Conservation (phyloP, 305 asterid species). For the Plantago lanceolata region DNA sequence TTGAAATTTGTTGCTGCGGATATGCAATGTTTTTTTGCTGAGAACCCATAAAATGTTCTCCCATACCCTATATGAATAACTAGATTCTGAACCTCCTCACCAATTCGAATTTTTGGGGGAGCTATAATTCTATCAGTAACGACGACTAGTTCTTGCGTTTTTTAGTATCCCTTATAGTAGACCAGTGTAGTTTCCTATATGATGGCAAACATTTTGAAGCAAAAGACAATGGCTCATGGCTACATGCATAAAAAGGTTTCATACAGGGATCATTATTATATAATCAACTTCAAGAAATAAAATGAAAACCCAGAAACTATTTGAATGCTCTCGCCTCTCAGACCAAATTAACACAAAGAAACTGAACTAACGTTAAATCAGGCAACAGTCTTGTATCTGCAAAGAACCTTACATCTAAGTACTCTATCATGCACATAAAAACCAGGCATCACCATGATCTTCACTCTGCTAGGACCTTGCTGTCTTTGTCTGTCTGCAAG, state of each 20-base stretch:
- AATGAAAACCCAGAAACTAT: neutral
- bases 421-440: slow-evolving; percentile 78
- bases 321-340: neutral
- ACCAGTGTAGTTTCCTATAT: too few species aligned
- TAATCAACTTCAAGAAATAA: neutral
- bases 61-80: too few species aligned
- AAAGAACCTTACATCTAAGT: slow-evolving; percentile 73
- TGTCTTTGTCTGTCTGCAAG: slow-evolving; percentile 50
- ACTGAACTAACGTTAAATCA: slow-evolving; percentile 16
- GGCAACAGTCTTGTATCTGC: slow-evolving; percentile 55
- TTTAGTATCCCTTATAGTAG: too few species aligned
- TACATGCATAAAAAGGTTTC: neutral
- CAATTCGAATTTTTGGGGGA: too few species aligned
- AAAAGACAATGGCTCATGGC: neutral
- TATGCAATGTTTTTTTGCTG: too few species aligned
- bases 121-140: too few species aligned
- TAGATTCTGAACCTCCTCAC: too few species aligned
- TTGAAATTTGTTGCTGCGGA: too few species aligned
- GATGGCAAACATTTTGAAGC: neutral
- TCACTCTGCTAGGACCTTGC: slow-evolving; percentile 54
- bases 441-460: slow-evolving; percentile 94
- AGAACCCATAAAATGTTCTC: too few species aligned
- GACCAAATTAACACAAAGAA: slow-evolving; percentile 6
- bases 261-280: neutral
- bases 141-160: too few species aligned